Evolutionary conservation across 495 filamentous ascomycete genomes (phyloP), one percentile per base, ranked within the genome.

Genomic region (Thermochaetoides thermophila): DNA sequence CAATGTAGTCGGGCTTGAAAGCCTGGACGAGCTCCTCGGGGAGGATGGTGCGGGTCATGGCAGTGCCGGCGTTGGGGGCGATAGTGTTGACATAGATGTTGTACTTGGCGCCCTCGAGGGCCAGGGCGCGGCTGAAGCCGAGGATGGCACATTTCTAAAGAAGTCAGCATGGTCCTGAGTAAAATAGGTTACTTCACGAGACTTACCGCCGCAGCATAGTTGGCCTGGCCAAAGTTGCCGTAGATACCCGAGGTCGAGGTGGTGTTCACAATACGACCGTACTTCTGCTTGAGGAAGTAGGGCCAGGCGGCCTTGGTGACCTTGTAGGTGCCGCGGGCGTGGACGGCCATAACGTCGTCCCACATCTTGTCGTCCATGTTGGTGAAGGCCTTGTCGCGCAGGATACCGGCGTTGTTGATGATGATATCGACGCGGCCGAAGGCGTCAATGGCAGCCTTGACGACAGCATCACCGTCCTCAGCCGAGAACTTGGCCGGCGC

Each of bases 71-170:
- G 49, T 97, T 97, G 25, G 89, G 89, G 19, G 89, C 89, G 43
- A 97, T 94, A 29, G 91, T 95, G 69, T 97, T 97, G 50, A 94
- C 85, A 55, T 73, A 83, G 59, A 97, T 96, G 67, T 96, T 95
- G 69, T 97, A 86, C 66, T 96, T 97, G 32, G 70, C 72, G 44
- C 89, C 89, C 64, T 97, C 89, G 29, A 86, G 70, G 25, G 89
- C 89, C 23, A 97, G 70, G 35, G 91, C 79, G 43, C 86, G 81
- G 13, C 84, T 91, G 63, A 97, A 81, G 34, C 89, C 89, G 18
- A 97, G 75, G 45, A 97, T 97, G 56, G 80, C 91, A 39, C 76
- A 71, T 74, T 97, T 97, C 69, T 73, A 34, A 26, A 18, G 1
- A 7, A 17, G 31, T 49, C 15, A 52, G 46, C 30, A 19, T 39